A percentile compares a stretch with the other conserved stretches of the same genome.
phyloP scores from a whole-genome alignment of 352 stramenopile genomes.

The Pythium dissimile region DNA sequence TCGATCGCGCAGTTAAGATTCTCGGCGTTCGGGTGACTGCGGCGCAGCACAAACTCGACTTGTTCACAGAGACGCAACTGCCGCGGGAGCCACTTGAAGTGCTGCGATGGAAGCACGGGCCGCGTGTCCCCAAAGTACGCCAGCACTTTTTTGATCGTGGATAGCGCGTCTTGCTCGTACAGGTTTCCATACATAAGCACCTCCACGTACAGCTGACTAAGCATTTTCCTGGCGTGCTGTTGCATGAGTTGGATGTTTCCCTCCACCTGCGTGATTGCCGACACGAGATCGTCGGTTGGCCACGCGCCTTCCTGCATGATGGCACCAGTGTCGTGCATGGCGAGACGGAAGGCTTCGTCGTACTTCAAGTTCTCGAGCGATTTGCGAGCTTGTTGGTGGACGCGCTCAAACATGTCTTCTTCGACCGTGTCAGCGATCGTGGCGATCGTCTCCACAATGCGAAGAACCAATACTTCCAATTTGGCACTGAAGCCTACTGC shows the following conservation, averaged over 20 bases:
- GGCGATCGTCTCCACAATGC: constrained; percentile 35
- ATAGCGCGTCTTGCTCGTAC: constrained; percentile 23
- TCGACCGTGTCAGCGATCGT: constrained; percentile 27
- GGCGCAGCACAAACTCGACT: constrained; percentile 30
- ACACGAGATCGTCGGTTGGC: constrained; percentile 34
- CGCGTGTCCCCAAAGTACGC: constrained; percentile 5
- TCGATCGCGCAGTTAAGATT: constrained; percentile 60
- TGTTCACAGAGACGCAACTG: constrained; percentile 26
- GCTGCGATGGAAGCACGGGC: constrained; percentile 26
- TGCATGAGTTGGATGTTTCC: constrained; percentile 1
- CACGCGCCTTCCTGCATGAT: constrained; percentile 35
- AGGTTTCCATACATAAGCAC: constrained; percentile 56
- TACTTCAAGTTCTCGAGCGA: constrained; percentile 46
- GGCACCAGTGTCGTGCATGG: constrained; percentile 30
- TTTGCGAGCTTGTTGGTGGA: constrained; percentile 36
- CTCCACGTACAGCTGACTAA: constrained; percentile 37
- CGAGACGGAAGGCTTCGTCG: constrained; percentile 46
- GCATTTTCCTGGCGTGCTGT: constrained; percentile 30
- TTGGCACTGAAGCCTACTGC: constrained; percentile 46
- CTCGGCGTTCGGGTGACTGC: constrained; percentile 37
- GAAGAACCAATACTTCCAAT: constrained; percentile 33
- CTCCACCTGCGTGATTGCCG: constrained; percentile 29
- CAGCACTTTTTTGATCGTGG: constrained; percentile 28
- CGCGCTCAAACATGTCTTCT: constrained; percentile 38
- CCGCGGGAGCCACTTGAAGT: constrained; percentile 24